Conservation (phyloP, 352 stramenopile genomes). For the Plasmopara viticola region DNA sequence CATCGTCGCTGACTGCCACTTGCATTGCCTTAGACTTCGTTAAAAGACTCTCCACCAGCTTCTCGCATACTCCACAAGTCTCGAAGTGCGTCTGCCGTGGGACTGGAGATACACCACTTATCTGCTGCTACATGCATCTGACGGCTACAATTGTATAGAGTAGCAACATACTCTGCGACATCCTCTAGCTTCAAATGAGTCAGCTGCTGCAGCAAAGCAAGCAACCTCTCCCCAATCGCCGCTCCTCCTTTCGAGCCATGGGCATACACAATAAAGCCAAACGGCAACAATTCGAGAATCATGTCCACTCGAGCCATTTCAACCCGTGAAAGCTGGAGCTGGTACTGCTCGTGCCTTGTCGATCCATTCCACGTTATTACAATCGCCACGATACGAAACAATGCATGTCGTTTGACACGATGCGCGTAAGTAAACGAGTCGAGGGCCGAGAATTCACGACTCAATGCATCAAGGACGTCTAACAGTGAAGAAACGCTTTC, state of each 20-base stretch:
- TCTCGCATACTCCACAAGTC: slow-evolving; percentile 19
- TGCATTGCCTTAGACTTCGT: no score
- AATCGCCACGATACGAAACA: slow-evolving; percentile 21
- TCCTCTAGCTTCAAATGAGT: slow-evolving; percentile 1
- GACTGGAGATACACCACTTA: slow-evolving; percentile 11
- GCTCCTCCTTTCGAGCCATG: slow-evolving; percentile 13
- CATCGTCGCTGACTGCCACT: no score
- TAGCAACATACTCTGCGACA: slow-evolving; percentile 5
- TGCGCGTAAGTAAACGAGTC: slow-evolving; percentile 8
- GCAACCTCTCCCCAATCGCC: slow-evolving; percentile 19
- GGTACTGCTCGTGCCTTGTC: slow-evolving; percentile 19
- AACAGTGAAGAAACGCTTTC: slow-evolving; percentile 28
- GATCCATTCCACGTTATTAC: slow-evolving; percentile 21
- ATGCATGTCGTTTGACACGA: slow-evolving; percentile 13
- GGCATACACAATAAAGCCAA: slow-evolving; percentile 18
- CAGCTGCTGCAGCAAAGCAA: slow-evolving; percentile 13
- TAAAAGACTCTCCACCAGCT: neutral
- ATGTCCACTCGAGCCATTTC: neutral
- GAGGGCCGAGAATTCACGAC: slow-evolving; percentile 12
- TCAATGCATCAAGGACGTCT: slow-evolving; percentile 29
- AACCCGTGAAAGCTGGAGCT: slow-evolving; percentile 4
- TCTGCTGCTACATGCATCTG: slow-evolving; percentile 23
- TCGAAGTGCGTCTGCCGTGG: slow-evolving; percentile 14
- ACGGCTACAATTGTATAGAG: slow-evolving; percentile 14
- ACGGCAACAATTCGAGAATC: slow-evolving; percentile 15